Conservation (phyloP, 805 yeast species). For the Nakazawaea sp. region DNA sequence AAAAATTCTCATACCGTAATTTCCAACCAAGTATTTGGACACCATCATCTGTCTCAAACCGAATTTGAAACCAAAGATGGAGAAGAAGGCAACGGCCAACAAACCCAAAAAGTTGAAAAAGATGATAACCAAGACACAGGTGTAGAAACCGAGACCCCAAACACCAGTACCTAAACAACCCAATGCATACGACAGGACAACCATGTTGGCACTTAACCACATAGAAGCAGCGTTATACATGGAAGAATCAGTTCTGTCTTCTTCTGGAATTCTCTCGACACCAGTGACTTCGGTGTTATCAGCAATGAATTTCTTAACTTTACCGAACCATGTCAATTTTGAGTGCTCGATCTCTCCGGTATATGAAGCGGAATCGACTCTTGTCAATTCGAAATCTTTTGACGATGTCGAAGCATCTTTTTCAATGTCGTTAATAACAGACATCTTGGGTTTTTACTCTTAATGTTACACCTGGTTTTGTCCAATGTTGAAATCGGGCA, state of each 20-base stretch:
- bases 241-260: conserved; percentile 65
- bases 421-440: conserved; percentile 2
- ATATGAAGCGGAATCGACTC: conserved; percentile 4
- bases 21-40: conserved; percentile 74
- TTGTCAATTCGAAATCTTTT: conserved; percentile 3
- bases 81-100: conserved; percentile 74
- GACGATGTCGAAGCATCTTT: background rate
- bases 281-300: conserved; percentile 58
- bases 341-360: conserved; percentile 5
- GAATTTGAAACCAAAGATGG: conserved; percentile 74
- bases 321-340: conserved; percentile 5
- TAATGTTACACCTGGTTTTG: too few species aligned
- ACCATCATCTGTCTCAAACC: conserved; percentile 87
- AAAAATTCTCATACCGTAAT: conserved; percentile 66
- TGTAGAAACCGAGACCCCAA: conserved; percentile 69
- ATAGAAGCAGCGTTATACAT: conserved; percentile 68
- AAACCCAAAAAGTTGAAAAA: conserved; percentile 73
- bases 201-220: conserved; percentile 91
- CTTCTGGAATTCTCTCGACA: conserved; percentile 74
- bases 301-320: background rate
- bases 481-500: too few species aligned
- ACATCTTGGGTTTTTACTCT: too few species aligned
- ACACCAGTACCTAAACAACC: conserved; percentile 64
- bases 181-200: conserved; percentile 72
- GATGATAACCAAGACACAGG: conserved; percentile 56